phyloP scores from a whole-genome alignment of 495 filamentous ascomycete species.

The Xylaria telfairii region DNA sequence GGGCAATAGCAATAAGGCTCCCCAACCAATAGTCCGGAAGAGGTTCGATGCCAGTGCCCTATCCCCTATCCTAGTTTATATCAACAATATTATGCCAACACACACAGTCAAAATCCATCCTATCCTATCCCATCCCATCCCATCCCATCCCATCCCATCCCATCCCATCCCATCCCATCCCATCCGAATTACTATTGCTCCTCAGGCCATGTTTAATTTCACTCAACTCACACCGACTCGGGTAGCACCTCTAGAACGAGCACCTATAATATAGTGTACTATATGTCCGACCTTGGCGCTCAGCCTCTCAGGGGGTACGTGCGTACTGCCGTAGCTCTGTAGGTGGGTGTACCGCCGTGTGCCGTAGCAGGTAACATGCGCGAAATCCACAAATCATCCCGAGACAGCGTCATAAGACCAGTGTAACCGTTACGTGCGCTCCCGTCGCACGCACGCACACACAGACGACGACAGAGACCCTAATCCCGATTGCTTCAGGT shows the following conservation, averaged over 20 bases:
- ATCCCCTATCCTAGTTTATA: not conserved
- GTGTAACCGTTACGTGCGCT: not conserved
- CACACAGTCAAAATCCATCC: not conserved
- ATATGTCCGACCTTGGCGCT: not conserved
- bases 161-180: not conserved
- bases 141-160: not conserved
- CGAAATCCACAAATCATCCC: not conserved
- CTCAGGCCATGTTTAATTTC: not conserved
- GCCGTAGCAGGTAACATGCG: not conserved
- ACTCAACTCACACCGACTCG: not conserved
- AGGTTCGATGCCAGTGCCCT: not conserved
- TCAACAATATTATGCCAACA: not conserved
- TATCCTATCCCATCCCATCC: not conserved
- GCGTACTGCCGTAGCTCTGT: too few relatives aligned
- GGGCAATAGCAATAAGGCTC: not conserved
- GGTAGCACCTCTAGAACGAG: too few relatives aligned
- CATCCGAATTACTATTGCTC: not conserved
- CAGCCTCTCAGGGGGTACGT: not conserved
- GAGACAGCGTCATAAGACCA: not conserved
- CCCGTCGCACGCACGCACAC: not conserved
- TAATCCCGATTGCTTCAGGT: conserved; percentile 1
- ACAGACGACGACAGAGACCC: too few relatives aligned
- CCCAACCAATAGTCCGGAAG: not conserved
- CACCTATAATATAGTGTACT: too few relatives aligned
- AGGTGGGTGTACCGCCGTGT: too few relatives aligned